Conservation (phyloP, 192 early-diverging fungal species). For the Backusella macrospora region DNA sequence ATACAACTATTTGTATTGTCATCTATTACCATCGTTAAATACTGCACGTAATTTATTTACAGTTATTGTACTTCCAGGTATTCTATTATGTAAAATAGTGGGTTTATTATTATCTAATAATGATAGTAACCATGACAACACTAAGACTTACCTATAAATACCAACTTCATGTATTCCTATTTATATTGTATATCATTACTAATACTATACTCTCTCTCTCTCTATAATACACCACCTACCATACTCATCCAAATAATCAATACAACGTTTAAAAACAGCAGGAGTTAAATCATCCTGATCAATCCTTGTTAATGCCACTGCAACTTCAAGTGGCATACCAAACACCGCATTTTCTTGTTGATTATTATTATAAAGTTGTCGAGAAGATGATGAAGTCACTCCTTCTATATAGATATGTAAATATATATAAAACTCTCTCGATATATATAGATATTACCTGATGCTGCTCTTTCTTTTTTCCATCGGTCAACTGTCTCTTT, state of each 20-base stretch:
- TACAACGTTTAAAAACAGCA: constrained; percentile 37
- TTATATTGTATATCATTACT: background rate
- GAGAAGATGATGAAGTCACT: background rate
- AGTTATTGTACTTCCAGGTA: constrained; percentile 52
- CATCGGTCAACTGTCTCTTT: constrained; percentile 41
- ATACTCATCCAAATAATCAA: constrained; percentile 39
- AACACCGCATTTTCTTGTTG: constrained; percentile 29
- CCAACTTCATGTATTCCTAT: constrained; percentile 56
- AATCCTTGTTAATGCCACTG: constrained; percentile 31
- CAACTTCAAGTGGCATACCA: constrained; percentile 35
- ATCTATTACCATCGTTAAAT: constrained; percentile 50
- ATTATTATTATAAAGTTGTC: background rate
- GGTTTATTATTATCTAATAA: background rate
- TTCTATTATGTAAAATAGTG: constrained; percentile 30
- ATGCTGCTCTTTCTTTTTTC: constrained; percentile 27
- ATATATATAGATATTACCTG: background rate
- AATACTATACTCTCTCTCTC: background rate
- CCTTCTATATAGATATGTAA: background rate
- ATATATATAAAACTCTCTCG: background rate
- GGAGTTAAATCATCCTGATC: constrained; percentile 33
- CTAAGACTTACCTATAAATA: constrained; percentile 47
- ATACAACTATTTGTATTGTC: background rate
- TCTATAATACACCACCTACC: constrained; percentile 21
- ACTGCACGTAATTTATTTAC: constrained; percentile 53
- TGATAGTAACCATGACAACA: no score